Evolutionary conservation across 2,329 filamentous ascomycete species (phyloP).

Genomic region (Aspergillus transmontanensis): DNA sequence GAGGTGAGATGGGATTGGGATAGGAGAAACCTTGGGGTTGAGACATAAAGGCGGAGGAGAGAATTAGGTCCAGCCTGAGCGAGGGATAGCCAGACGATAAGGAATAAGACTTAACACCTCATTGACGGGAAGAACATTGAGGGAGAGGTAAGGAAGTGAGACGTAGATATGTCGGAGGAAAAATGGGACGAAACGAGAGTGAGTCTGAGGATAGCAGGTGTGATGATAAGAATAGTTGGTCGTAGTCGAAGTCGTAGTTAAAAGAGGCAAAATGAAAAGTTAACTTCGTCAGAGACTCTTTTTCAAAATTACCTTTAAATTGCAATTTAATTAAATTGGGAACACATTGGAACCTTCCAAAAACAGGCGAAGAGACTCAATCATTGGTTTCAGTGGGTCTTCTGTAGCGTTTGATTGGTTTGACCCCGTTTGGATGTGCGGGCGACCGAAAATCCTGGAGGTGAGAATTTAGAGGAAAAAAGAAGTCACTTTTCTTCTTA

Average conservation of each 20-base stretch:
- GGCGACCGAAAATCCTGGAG: constrained; percentile 5
- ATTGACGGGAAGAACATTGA: neutral
- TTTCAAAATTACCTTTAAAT: neutral
- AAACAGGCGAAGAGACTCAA: neutral
- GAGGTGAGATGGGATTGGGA: constrained; percentile 18
- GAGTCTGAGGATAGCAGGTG: neutral
- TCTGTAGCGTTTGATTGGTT: neutral
- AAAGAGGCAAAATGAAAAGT: constrained; percentile 1
- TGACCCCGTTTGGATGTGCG: neutral
- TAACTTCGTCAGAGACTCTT: neutral
- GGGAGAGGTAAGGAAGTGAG: neutral
- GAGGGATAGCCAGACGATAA: constrained; percentile 1
- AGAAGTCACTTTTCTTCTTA: no score
- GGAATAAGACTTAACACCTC: neutral
- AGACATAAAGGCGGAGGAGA: constrained; percentile 28
- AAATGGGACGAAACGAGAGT: neutral
- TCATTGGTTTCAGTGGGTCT: neutral
- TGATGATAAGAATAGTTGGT: neutral
- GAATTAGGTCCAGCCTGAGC: neutral
- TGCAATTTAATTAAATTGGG: neutral
- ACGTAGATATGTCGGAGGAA: neutral
- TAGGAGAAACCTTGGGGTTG: constrained; percentile 11
- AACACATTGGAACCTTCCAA: neutral
- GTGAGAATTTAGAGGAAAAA: neutral
- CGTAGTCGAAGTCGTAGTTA: neutral